These are phyloP conservation scores for Fusarium sp. DNA, from an alignment of 2,329 filamentous ascomycete genomes.

Conservation along the genomic window DNA sequence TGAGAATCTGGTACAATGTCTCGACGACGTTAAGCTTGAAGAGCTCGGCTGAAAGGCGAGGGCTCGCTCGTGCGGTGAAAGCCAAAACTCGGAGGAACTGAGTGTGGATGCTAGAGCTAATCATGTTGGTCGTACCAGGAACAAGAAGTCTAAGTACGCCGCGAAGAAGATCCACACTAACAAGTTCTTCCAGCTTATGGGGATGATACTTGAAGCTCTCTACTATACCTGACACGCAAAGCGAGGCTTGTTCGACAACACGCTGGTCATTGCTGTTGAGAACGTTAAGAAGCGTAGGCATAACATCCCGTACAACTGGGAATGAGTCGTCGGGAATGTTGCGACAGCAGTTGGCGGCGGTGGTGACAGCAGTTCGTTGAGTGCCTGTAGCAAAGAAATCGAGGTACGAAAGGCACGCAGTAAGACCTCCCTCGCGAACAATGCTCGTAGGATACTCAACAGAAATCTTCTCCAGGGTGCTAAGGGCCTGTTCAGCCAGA, in stretches of 20 bases:
- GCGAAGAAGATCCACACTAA: constrained; percentile 86
- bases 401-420: constrained; percentile 93
- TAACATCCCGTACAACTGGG: constrained; percentile 89
- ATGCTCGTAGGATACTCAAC: constrained; percentile 95
- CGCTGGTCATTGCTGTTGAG: constrained; percentile 93
- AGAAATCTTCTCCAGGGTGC: constrained; percentile 97
- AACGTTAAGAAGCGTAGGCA: constrained; percentile 93
- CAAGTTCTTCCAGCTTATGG: constrained; percentile 88
- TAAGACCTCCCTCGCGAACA: constrained; percentile 93
- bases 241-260: constrained; percentile 94
- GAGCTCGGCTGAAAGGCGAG: constrained; percentile 85
- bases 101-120: constrained; percentile 93
- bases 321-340: constrained; percentile 97
- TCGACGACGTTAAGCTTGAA: constrained; percentile 98
- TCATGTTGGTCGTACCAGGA: constrained; percentile 94
- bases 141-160: constrained; percentile 88
- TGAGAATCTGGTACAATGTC: constrained; percentile 96
- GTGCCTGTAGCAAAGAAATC: constrained; percentile 99
- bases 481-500: constrained; percentile 94
- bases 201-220: constrained; percentile 95
- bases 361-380: constrained; percentile 95
- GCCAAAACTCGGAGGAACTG: constrained; percentile 93
- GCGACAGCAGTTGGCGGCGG: constrained; percentile 96
- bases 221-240: constrained; percentile 94
- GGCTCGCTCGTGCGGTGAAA: constrained; percentile 89